Percentiles rank a stretch among this genome's conserved stretches.
These are phyloP conservation scores for Dactylorhiza incarnata DNA, from an alignment of 106 monocot genomes.

Conservation along the genomic window DNA sequence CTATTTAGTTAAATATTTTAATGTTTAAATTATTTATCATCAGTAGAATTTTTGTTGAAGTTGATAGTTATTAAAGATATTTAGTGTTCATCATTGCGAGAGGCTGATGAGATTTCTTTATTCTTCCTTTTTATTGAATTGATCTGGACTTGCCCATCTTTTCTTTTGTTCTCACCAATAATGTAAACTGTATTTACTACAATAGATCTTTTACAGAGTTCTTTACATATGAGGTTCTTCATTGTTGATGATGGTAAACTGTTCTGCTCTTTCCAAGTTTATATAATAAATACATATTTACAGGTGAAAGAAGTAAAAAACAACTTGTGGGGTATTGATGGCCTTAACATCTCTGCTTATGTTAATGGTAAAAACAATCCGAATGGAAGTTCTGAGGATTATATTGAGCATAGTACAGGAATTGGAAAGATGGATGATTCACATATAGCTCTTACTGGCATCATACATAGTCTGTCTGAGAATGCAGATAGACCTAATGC, in stretches of 20 bases:
- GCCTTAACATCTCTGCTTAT: not conserved
- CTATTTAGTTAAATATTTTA: too few species aligned
- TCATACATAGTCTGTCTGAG: not conserved
- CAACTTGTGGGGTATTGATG: conserved; percentile 1
- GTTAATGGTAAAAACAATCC: conserved; percentile 1
- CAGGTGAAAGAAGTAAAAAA: conserved; percentile 3
- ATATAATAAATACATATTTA: conserved; percentile 8
- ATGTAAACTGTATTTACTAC: not conserved
- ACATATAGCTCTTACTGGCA: not conserved
- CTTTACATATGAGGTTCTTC: not conserved
- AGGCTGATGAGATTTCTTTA: too few species aligned
- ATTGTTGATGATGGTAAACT: not conserved
- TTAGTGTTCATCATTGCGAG: too few species aligned
- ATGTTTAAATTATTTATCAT: too few species aligned
- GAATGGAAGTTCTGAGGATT: not conserved
- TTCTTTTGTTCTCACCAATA: not conserved
- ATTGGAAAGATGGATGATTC: conserved; percentile 3
- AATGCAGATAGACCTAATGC: not conserved
- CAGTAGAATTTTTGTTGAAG: too few species aligned
- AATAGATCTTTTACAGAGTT: not conserved
- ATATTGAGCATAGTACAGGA: not conserved
- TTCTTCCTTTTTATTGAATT: not conserved
- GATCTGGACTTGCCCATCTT: not conserved
- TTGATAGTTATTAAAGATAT: too few species aligned
- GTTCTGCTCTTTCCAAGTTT: not conserved